Evolutionary conservation across 23 red algal genomes (phyloP).

Genomic region (Gracilariopsis chorda): DNA sequence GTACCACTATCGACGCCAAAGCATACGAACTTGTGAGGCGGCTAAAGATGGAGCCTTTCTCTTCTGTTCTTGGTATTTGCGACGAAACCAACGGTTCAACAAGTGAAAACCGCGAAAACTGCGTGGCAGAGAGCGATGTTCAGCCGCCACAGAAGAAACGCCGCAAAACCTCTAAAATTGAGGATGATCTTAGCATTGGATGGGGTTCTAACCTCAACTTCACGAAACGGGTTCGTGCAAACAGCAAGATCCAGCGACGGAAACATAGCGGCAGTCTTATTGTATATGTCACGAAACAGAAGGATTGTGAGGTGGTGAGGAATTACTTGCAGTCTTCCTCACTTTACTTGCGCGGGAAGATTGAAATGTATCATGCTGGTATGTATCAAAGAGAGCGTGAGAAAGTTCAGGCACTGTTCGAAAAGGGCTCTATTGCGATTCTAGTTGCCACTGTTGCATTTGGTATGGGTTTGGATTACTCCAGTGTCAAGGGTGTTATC

Average conservation of each 20-base stretch:
- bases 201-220: conserved; percentile 19
- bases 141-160: neutral
- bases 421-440: conserved; percentile 32
- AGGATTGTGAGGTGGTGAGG: conserved; percentile 20
- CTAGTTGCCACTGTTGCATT: conserved; percentile 84
- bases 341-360: neutral
- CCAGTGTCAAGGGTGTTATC: conserved; percentile 42
- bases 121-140: neutral
- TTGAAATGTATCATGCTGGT: conserved; percentile 76
- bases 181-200: neutral
- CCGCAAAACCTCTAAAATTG: neutral
- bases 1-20: neutral
- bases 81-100: neutral
- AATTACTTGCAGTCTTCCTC: conserved; percentile 8
- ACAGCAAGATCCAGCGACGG: neutral
- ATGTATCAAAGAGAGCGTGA: conserved; percentile 21
- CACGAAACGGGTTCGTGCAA: neutral
- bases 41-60: conserved; percentile 23
- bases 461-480: conserved; percentile 73
- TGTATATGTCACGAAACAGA: conserved; percentile 37
- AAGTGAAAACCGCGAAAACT: neutral
- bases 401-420: conserved; percentile 51
- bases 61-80: neutral
- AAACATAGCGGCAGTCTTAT: conserved; percentile 3
- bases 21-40: conserved; percentile 40